Evolutionary conservation across 2,329 filamentous ascomycete species (phyloP), one percentile per base, ranked within the genome.

Genomic region (Septoria linicola): DNA sequence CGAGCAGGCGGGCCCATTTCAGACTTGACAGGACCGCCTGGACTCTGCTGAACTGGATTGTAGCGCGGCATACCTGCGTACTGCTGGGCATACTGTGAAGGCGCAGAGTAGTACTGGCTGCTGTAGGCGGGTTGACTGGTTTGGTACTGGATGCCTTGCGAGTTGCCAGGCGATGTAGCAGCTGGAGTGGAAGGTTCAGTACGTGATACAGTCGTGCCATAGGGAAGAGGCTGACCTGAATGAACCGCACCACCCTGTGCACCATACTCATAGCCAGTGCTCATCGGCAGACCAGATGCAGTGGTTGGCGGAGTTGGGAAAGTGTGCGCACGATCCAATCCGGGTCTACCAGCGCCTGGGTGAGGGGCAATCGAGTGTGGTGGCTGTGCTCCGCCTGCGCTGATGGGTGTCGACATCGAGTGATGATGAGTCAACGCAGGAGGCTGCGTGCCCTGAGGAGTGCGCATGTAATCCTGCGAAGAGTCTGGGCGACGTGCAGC

Each of bases 231-330:
- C 72, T 89, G 88, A 61, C 78, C 85, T 56, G 80, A 79, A 64
- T 80, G 79, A 45, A 73, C 72, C 20, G 70, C 68, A 19, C 71
- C 69, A 5, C 60, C 57, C 54, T 64, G 60, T 51, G 73, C 72
- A 70, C 81, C 78, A 88, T 91, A 96, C 66, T 91, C 86, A 69
- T 92, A 95, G 39, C 84, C 83, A 79, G 95, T 89, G 55, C 80
- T 74, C 73, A 84, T 89, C 14, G 60, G 59, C 39, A 95, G 82
- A 70, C 89, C 89, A 0, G 90, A 93, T n/a, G 90, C 88, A 68
- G 89, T 96, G 0, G 91, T 89, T 1, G 92, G 91, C 30, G 92
- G 92, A 3, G 92, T 96, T 3, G 92, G 91, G 71, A 96, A 96
- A 1, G 90, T 95, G 69, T 96, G 88, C 13, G 90, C 86, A 45